Evolutionary conservation across 345 rosid genomes (phyloP).

Genomic region (Camelina neglecta): DNA sequence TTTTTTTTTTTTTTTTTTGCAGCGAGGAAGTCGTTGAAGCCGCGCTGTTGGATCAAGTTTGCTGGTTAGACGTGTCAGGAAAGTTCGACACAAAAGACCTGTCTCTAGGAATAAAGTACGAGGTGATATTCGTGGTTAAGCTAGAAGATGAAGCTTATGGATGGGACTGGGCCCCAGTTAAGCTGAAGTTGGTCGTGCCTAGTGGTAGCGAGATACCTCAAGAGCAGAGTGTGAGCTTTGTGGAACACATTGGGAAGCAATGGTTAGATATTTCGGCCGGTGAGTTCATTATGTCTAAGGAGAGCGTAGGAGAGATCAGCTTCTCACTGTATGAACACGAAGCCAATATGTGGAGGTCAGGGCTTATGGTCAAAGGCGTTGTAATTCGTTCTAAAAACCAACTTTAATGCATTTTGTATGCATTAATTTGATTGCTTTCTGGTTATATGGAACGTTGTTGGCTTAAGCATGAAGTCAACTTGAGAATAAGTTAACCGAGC

Average conservation of each 20-base stretch:
- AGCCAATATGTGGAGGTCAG: conserved; percentile 51
- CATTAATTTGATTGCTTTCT: background rate
- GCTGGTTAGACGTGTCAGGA: conserved; percentile 58
- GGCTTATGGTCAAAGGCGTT: conserved; percentile 58
- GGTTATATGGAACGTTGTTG: background rate
- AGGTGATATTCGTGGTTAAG: conserved; percentile 49
- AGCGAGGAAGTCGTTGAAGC: conserved; percentile 37
- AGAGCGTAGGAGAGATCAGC: conserved; percentile 46
- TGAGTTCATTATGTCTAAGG: conserved; percentile 42
- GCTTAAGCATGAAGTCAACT: too few relatives aligned
- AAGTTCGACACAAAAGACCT: conserved; percentile 49
- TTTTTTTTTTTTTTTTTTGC: background rate
- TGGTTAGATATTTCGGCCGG: conserved; percentile 60
- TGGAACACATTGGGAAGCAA: conserved; percentile 38
- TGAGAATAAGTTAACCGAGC: too few relatives aligned
- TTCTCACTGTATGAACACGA: conserved; percentile 51
- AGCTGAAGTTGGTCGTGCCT: conserved; percentile 45
- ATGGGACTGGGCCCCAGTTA: conserved; percentile 54
- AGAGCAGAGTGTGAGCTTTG: conserved; percentile 45
- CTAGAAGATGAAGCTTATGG: conserved; percentile 46
- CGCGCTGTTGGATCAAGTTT: conserved; percentile 48
- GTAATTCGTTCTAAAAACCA: conserved; percentile 47
- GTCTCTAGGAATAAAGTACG: conserved; percentile 45
- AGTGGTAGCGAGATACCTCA: conserved; percentile 40
- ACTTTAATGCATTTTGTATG: background rate